Conservation (phyloP, 805 yeast genomes). For the Ogataea minuta region DNA sequence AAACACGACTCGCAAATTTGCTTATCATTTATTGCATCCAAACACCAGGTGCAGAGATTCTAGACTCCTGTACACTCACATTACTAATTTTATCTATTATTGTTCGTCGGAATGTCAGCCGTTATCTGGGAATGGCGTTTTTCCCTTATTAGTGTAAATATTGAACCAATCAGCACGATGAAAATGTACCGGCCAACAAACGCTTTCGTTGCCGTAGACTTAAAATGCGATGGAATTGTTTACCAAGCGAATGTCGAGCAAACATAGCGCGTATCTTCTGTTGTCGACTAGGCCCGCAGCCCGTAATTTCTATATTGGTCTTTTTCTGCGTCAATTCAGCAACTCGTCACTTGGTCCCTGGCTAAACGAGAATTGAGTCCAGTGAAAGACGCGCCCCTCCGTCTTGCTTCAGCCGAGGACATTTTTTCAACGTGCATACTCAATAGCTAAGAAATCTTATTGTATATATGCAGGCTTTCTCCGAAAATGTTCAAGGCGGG, state of each 20-base stretch:
- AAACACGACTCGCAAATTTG: too few relatives aligned
- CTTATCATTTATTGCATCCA: neutral
- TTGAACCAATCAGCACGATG: neutral
- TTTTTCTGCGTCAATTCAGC: too few relatives aligned
- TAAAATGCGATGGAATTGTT: too few relatives aligned
- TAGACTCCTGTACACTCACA: neutral
- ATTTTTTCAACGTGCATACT: neutral
- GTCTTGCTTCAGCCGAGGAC: neutral
- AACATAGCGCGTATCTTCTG: too few relatives aligned
- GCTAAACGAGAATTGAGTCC: neutral
- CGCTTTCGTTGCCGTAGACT: too few relatives aligned
- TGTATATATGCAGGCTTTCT: neutral
- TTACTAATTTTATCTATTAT: too few relatives aligned
- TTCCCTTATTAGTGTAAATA: neutral
- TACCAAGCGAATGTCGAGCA: too few relatives aligned
- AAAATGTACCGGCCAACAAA: too few relatives aligned
- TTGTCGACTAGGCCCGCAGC: too few relatives aligned
- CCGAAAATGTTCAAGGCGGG: neutral
- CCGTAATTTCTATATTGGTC: too few relatives aligned
- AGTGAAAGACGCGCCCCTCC: neutral
- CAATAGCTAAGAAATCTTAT: neutral
- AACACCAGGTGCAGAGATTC: constrained; percentile 1
- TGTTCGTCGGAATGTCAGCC: neutral
- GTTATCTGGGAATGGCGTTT: neutral
- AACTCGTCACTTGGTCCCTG: too few relatives aligned